phyloP scores from a whole-genome alignment of 768 basidiomycete species.

The Trametes cinnabarina region DNA sequence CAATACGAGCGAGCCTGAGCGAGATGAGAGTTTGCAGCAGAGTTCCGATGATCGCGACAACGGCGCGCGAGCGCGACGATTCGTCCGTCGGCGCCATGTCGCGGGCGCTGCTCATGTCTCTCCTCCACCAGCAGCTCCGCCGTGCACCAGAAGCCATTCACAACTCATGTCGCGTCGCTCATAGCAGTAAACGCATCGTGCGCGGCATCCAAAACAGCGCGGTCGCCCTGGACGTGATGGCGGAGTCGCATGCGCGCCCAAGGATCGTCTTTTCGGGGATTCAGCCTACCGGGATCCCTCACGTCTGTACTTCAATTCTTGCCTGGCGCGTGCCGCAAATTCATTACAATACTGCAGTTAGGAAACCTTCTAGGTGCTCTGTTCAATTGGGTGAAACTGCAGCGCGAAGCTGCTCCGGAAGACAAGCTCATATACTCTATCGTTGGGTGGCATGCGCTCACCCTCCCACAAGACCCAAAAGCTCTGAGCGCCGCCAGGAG shows the following conservation, averaged over 20 bases:
- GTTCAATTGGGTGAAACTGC: conserved; percentile 83
- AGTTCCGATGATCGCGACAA: not conserved
- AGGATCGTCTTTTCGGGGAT: conserved; percentile 83
- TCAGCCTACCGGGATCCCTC: conserved; percentile 89
- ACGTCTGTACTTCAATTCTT: conserved; percentile 49
- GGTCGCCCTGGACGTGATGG: not conserved
- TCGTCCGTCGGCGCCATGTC: not conserved
- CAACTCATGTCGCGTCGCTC: not conserved
- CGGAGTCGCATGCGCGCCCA: conserved; percentile 1
- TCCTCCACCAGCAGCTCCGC: conserved; percentile 13
- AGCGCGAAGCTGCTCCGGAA: conserved; percentile 52
- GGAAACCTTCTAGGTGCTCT: conserved; percentile 94
- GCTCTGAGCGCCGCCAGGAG: conserved; percentile 57
- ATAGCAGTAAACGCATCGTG: not conserved
- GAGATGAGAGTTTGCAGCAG: conserved; percentile 1
- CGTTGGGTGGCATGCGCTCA: conserved; percentile 93
- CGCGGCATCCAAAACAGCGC: not conserved
- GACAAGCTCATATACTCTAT: conserved; percentile 80
- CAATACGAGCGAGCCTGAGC: not conserved
- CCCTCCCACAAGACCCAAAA: conserved; percentile 81
- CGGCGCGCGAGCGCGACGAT: not conserved
- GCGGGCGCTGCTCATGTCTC: conserved; percentile 13
- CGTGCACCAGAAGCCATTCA: not conserved
- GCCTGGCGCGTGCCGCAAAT: conserved; percentile 3
- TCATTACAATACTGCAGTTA: conserved; percentile 46